phyloP scores from a whole-genome alignment of 192 early-diverging fungal species.

The Entomortierella chlamydospora region DNA sequence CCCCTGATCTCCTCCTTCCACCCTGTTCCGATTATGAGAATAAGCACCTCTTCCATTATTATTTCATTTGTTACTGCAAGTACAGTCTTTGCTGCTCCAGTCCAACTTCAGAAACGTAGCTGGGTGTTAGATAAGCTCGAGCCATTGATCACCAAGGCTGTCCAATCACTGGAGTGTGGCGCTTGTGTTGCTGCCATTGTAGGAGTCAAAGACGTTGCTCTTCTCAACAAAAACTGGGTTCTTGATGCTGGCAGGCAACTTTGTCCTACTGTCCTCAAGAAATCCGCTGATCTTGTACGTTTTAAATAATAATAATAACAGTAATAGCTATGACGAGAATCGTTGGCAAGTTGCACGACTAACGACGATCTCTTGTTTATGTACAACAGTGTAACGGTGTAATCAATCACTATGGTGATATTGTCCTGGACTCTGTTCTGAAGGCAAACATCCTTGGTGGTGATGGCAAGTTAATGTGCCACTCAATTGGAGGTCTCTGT shows the following conservation, averaged over 20 bases:
- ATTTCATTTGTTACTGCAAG: constrained; percentile 22
- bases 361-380: too few relatives aligned
- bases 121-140: constrained; percentile 26
- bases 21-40: constrained; percentile 6
- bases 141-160: constrained; percentile 19
- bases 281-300: constrained; percentile 21
- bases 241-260: constrained; percentile 5
- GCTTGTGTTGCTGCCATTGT: constrained; percentile 26
- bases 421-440: constrained; percentile 45
- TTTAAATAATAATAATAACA: too few relatives aligned
- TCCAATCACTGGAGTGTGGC: constrained; percentile 23
- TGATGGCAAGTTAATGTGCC: constrained; percentile 57
- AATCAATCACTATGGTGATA: constrained; percentile 55
- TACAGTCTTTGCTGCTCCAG: constrained; percentile 21
- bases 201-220: constrained; percentile 23
- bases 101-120: constrained; percentile 24
- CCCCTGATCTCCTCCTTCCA: not conserved
- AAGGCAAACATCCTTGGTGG: constrained; percentile 29
- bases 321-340: too few relatives aligned
- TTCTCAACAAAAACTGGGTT: constrained; percentile 29
- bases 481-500: constrained; percentile 48
- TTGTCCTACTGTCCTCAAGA: constrained; percentile 21
- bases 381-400: constrained; percentile 57
- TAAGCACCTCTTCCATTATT: constrained; percentile 14
- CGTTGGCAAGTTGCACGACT: too few relatives aligned